Percentiles rank a stretch among this genome's conserved stretches.
These are phyloP conservation scores for Aethionema arabicum DNA, from an alignment of 345 rosid species.

Conservation along the genomic window DNA sequence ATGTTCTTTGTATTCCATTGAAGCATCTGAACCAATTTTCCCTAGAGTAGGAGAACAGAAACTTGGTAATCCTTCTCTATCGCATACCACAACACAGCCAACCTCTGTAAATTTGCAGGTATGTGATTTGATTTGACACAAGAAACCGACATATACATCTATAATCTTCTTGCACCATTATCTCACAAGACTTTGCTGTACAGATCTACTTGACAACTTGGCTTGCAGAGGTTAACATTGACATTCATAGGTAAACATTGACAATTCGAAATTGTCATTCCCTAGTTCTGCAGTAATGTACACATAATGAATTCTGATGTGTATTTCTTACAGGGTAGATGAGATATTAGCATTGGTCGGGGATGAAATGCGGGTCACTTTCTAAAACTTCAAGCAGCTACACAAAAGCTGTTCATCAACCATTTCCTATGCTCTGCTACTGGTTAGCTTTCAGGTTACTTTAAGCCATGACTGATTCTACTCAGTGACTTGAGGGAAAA, in stretches of 20 bases:
- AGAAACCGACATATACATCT: neutral
- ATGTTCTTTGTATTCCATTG: conserved; percentile 53
- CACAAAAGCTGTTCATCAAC: neutral
- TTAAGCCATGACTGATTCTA: conserved; percentile 1
- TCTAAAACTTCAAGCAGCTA: conserved; percentile 18
- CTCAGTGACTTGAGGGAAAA: neutral
- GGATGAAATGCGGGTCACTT: conserved; percentile 60
- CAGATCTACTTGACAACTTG: conserved; percentile 79
- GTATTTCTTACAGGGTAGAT: conserved; percentile 47
- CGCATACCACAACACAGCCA: conserved; percentile 38
- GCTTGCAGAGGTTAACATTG: conserved; percentile 77
- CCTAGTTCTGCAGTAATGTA: neutral
- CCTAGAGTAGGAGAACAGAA: conserved; percentile 49
- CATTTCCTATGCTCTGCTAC: neutral
- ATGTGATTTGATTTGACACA: conserved; percentile 8
- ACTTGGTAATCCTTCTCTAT: conserved; percentile 34
- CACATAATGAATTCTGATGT: conserved; percentile 12
- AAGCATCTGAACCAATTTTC: conserved; percentile 43
- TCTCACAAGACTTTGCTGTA: conserved; percentile 5
- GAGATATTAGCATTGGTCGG: conserved; percentile 62
- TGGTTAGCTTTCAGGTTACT: neutral
- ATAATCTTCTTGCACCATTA: neutral
- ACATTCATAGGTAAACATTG: conserved; percentile 56
- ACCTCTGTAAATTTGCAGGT: conserved; percentile 65
- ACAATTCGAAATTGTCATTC: neutral